Conservation (phyloP, 2,329 filamentous ascomycete species). For the Epichloe sylvatica region DNA sequence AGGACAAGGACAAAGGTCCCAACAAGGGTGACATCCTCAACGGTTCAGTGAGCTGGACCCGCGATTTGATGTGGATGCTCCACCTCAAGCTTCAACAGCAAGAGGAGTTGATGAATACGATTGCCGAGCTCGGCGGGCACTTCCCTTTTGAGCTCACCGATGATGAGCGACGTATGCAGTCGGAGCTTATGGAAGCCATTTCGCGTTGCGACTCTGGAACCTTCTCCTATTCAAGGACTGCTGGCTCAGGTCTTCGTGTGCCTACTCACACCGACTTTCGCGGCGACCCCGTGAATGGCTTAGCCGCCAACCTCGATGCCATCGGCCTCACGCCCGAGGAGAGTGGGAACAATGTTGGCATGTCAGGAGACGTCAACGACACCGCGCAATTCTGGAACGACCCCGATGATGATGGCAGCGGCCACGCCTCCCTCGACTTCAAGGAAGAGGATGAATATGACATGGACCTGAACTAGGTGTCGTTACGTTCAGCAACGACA, state of each 20-base stretch:
- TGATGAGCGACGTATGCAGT: conserved; percentile 90
- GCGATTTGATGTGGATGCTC: conserved; percentile 94
- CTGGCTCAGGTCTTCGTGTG: conserved; percentile 76
- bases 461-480: conserved; percentile 51
- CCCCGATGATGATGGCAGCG: conserved; percentile 58
- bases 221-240: conserved; percentile 74
- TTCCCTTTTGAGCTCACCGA: conserved; percentile 73
- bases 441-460: conserved; percentile 92
- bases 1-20: conserved; percentile 96
- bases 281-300: conserved; percentile 55
- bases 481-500: background rate
- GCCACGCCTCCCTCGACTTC: conserved; percentile 54
- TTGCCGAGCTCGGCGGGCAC: conserved; percentile 56
- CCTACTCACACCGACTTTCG: conserved; percentile 87
- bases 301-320: conserved; percentile 22
- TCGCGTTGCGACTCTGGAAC: conserved; percentile 60
- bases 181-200: conserved; percentile 77
- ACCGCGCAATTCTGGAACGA: conserved; percentile 50
- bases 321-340: conserved; percentile 26
- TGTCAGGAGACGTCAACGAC: conserved; percentile 34
- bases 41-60: conserved; percentile 90
- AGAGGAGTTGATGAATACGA: conserved; percentile 66
- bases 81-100: conserved; percentile 83
- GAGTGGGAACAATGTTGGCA: conserved; percentile 20
- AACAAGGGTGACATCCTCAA: conserved; percentile 99